Evolutionary conservation across 225 moss, liverwort and hornwort species (phyloP), one percentile per base, ranked within the genome.

Genomic region (Pleurozium schreberi): DNA sequence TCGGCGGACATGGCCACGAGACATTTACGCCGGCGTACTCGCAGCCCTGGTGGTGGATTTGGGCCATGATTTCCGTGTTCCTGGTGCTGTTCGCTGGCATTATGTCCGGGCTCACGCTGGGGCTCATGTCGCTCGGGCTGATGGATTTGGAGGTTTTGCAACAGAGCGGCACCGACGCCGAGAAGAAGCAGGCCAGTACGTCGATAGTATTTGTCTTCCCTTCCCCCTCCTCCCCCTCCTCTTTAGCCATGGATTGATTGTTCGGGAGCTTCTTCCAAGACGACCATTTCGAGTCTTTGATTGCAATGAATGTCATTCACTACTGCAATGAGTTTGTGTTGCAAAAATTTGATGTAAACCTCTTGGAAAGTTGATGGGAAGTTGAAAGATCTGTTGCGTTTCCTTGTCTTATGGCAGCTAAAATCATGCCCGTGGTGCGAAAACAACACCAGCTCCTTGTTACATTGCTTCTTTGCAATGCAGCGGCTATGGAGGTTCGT

Each of bases 401-500:
- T 87, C 62, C 34, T 84, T 77, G 34, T 82, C 70, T 65, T 23
- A 68, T 91, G 81, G 64, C 96, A 98, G 98, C 94, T 87, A 86
- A 92, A 53, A 98, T 98, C 86, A 74, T 89, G 84, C 96, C 96
- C n/a, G 94, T 97, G 78, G 92, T 98, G 89, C 87, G 85, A 71
- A 94, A 96, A 88, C 96, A 97, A 86, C 98, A 98, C 83, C 96
- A 96, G 90, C 97, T 98, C 43, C 95, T 98, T 49, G 97, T 98
- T 53, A 98, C 98, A 36, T 88, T 98, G 83, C 97, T 98, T 62
- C 96, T 98, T 4, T 98, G 97, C 89, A 98, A 98, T 94, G 95
- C 98, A 33, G 96, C 75, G 67, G 96, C 98, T 75, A 98, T 98
- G 98, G 98, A 98, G 98, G 98, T 96, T 75, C 17, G 88, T 87